Base-by-base conservation (phyloP, 1,284 basidiomycete genomes). In the Phylloboletellus chloephorus region DNA sequence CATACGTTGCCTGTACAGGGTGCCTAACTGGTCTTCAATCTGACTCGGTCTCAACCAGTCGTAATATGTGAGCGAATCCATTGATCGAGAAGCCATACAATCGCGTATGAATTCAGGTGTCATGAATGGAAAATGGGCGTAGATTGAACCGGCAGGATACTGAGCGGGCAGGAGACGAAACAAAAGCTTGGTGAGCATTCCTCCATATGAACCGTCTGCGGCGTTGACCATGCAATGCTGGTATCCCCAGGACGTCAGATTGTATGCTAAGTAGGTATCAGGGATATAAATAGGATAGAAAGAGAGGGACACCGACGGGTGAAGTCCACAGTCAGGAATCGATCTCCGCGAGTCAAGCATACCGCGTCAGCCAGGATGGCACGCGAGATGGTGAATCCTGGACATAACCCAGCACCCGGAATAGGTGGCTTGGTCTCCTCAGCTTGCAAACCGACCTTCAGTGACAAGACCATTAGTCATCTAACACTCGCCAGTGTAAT, bases 351-450 rank as follows among this genome's bases (percentile, higher is more conserved):
- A 30, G 69, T 74, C 31, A 91, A 69, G 37, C 74, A 76, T 25
- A 90, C 81, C 5, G 90, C 90, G 57, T 93, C 89, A 10, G 82
- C 73, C 12, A 93, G 69, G 50, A 93, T 93, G 15, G 86, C 83
- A 24, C 90, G 73, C 6, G 86, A 88, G 53, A 91, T 86, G 7
- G 89, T 91, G 67, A 82, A 90, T 16, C 88, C 88, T n/a, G 88
- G 86, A 60, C 86, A 88, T 3, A 89, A 59, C 9, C 90, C 90
- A 7, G 85, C 82, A n/a, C 87, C 87, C 7, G 79, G 74, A 30
- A 76, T 74, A 13, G 79, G 74, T 10, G 64, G 57, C 56, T 91
- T 91, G 8, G 80, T 56, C 58, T 89, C 72, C 58, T 91, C 87
- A 5, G 85, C 83, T 66, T 84, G 82, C 41, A 86, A 60, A n/a